These are phyloP conservation scores for Hyparrhenia diplandra DNA, from an alignment of 176 grass and related monocot genomes.

Conservation along the genomic window DNA sequence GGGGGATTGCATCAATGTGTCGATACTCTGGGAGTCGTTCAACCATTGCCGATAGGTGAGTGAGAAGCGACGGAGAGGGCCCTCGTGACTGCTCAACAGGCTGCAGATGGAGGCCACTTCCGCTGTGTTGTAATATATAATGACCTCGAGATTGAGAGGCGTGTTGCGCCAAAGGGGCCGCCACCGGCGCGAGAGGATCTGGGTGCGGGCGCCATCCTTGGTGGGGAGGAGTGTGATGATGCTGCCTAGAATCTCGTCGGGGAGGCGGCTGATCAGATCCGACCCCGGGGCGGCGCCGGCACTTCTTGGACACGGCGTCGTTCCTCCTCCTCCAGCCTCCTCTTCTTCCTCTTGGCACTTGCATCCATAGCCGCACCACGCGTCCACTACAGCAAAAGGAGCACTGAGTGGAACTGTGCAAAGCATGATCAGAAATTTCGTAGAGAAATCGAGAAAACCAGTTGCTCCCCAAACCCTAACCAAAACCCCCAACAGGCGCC, in stretches of 20 bases:
- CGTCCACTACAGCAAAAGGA: neutral
- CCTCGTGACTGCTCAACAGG: neutral
- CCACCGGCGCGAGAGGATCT: neutral
- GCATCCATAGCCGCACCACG: neutral
- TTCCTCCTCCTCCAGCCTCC: neutral
- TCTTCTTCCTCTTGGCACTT: neutral
- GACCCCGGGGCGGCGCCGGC: neutral
- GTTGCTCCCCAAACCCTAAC: neutral
- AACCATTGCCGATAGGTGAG: neutral
- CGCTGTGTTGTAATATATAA: rapidly evolving
- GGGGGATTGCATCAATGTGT: neutral
- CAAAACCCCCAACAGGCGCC: neutral
- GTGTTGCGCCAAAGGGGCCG: neutral
- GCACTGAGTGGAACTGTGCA: neutral
- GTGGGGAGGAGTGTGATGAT: neutral
- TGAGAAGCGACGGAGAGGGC: neutral
- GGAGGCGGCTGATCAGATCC: neutral
- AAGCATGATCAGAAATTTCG: neutral
- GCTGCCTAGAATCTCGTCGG: neutral
- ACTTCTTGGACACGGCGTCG: neutral
- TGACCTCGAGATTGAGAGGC: neutral
- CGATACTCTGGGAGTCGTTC: neutral
- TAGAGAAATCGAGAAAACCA: neutral
- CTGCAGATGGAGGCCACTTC: neutral
- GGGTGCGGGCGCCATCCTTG: neutral